Conservation (phyloP, 2,329 filamentous ascomycete genomes). For the Elsinoe australis region DNA sequence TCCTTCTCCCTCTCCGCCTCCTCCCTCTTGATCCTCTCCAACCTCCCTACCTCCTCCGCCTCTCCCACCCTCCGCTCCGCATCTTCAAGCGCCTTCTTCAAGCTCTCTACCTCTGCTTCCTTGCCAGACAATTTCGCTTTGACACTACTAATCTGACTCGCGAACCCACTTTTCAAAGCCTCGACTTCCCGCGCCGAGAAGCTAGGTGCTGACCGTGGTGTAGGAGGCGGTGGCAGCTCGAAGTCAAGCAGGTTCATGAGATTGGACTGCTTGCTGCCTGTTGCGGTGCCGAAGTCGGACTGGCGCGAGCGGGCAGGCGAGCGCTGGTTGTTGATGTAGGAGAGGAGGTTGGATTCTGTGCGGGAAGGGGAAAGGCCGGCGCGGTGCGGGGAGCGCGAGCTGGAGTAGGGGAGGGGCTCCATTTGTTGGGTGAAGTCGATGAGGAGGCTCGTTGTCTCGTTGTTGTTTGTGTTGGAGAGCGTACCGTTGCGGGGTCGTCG, state of each 20-base stretch:
- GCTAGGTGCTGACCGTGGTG: slow-evolving; percentile 81
- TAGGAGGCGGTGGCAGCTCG: slow-evolving; percentile 88
- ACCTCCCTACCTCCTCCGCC: slow-evolving; percentile 72
- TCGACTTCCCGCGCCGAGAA: slow-evolving; percentile 90
- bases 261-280: neutral
- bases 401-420: no score
- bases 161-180: slow-evolving; percentile 78
- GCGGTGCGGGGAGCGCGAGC: slow-evolving; percentile 38
- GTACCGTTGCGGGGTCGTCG: slow-evolving; percentile 42
- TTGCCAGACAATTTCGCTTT: slow-evolving; percentile 87
- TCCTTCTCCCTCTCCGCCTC: slow-evolving; percentile 66
- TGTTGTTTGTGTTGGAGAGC: slow-evolving; percentile 34
- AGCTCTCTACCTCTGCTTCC: slow-evolving; percentile 79
- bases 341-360: slow-evolving; percentile 42
- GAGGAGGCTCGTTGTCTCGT: slow-evolving; percentile 63
- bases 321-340: slow-evolving; percentile 35
- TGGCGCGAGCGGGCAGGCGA: no score
- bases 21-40: slow-evolving; percentile 64
- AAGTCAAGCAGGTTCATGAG: slow-evolving; percentile 75
- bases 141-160: slow-evolving; percentile 90
- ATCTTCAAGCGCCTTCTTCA: slow-evolving; percentile 81
- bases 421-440: slow-evolving; percentile 82
- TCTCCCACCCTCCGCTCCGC: slow-evolving; percentile 88
- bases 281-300: no score
- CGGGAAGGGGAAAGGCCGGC: slow-evolving; percentile 35